Base-by-base conservation (phyloP, 1,284 basidiomycete genomes). In the Vanrija sp. region DNA sequence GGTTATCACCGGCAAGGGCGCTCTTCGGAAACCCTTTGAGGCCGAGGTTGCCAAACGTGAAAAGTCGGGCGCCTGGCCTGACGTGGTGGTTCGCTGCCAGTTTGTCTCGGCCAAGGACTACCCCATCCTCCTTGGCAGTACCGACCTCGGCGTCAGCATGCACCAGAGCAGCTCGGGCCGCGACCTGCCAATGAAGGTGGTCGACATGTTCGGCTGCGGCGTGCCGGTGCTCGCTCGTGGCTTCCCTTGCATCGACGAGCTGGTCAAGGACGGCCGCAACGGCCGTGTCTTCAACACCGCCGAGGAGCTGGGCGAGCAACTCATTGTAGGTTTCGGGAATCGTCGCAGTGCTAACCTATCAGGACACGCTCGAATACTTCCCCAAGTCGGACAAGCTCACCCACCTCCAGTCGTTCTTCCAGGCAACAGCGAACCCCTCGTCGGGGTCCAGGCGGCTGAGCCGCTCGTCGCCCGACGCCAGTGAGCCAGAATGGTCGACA, bases 171-270 rank as follows among this genome's bases (percentile, higher is more conserved):
- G 89, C 1, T 95, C 90, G 0, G 88, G 84, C 0, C 77, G 95
- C 43, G 96, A 99, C 74, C 78, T 99, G 49, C 96, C 96, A 2
- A 99, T 99, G 96, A 99, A 99, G 75, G 86, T 99, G 9, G 94
- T 99, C 3, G 96, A 99, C 73, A 98, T 98, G 96, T 96, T 98
- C 75, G 96, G 96, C 0, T 98, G 93, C 63, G 87, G 85, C 2
- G 78, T 97, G 48, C 94, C 94, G 0, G 96, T 98, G 4, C 88
- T 94, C 59, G 94, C 96, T 0, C 80, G 93, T 8, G 81, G 86
- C 41, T 99, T 97, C 69, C 78, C 80, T 37, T 96, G 94, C 71
- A 78, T 99, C 25, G 74, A 82, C 52, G 95, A 98, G 75, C 83
- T 98, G 18, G 88, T 98, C 14, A 83, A 85, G 62, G 82, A 92